Base-by-base conservation (phyloP, 371 early-diverging fungal genomes). In the Smittium culicis region DNA sequence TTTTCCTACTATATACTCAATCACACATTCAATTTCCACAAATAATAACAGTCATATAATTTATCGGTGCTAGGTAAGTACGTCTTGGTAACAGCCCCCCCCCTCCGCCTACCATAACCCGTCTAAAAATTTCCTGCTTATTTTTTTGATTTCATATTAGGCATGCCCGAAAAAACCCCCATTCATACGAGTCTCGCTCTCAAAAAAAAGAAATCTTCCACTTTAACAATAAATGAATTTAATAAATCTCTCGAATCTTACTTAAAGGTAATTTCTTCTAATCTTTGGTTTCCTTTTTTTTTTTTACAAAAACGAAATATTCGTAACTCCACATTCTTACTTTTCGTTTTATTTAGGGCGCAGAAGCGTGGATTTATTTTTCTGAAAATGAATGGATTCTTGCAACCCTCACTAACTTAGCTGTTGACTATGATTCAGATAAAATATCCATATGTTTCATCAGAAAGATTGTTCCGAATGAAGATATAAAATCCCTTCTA, bases 341-440 rank as follows among this genome's bases (percentile, higher is more conserved):
- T n/a, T 45, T 11, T 45, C 45, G 5, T 45, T 11, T 45, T 11
- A 11, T 45, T 5, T 63, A 63, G 63, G 63, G 63, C 31, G 25
- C 34, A 14, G 63, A 63, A 32, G 63, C 35, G n/a, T 63, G 63
- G 63, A 33, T 63, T 11, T 14, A 31, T 34, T 63, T 11, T n/a
- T 30, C 11, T n/a, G n/a, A 31, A 33, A 33, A 63, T 35, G 63
- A 63, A 63, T 63, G 63, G 63, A n/a, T 24, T 34, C 63, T 63
- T 2, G 63, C 31, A 5, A 63, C 31, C n/a, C 33, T 63, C 14
- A 14, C n/a, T 30, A 33, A 33, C n/a, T 25, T n/a, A n/a, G 32
- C n/a, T n/a, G 28, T 33, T 34, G 35, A 32, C 32, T n/a, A 32
- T n/a, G 63, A n/a, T 11, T 20, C 31, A 32, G 63, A 32, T 63